Conservation (phyloP, 768 basidiomycete species). For the Kwoniella europaea region DNA sequence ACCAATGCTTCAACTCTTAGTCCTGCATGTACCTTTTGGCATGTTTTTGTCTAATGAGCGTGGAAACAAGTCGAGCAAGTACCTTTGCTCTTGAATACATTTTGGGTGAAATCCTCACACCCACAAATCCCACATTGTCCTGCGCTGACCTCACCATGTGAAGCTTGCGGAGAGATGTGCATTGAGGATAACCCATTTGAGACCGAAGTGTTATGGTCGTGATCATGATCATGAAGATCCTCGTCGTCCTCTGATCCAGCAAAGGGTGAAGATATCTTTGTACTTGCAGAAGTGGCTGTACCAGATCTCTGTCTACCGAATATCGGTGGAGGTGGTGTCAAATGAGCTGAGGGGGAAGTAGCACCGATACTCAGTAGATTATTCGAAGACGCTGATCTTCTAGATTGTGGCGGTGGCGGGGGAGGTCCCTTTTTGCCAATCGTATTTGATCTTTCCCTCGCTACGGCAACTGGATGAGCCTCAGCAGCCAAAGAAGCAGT, state of each 20-base stretch:
- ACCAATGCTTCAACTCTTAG: too few relatives aligned
- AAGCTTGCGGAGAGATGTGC: constrained; percentile 54
- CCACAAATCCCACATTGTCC: constrained; percentile 48
- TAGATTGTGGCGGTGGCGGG: constrained; percentile 66
- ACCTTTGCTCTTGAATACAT: constrained; percentile 70
- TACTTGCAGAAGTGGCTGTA: constrained; percentile 2
- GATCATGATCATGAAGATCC: constrained; percentile 27
- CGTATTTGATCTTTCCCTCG: constrained; percentile 19
- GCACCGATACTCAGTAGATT: constrained; percentile 62
- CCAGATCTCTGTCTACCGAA: constrained; percentile 29
- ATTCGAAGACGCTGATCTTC: constrained; percentile 61
- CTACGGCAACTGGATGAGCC: constrained; percentile 19
- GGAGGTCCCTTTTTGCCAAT: constrained; percentile 65
- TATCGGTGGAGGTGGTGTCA: constrained; percentile 35
- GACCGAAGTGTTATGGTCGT: constrained; percentile 55
- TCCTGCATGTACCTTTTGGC: too few relatives aligned
- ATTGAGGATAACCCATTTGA: constrained; percentile 44
- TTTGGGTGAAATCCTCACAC: constrained; percentile 69
- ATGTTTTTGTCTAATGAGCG: constrained; percentile 34
- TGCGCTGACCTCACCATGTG: constrained; percentile 59
- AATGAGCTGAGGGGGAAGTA: constrained; percentile 43
- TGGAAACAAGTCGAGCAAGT: constrained; percentile 72
- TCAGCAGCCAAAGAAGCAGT: constrained; percentile 25
- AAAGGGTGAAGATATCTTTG: constrained; percentile 44
- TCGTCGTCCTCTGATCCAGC: constrained; percentile 43